Percentiles rank a stretch among this genome's conserved stretches.
Evolutionary conservation across 2,329 filamentous ascomycete genomes (phyloP).

Genomic region (Monilinia vaccinii-corymbosi): DNA sequence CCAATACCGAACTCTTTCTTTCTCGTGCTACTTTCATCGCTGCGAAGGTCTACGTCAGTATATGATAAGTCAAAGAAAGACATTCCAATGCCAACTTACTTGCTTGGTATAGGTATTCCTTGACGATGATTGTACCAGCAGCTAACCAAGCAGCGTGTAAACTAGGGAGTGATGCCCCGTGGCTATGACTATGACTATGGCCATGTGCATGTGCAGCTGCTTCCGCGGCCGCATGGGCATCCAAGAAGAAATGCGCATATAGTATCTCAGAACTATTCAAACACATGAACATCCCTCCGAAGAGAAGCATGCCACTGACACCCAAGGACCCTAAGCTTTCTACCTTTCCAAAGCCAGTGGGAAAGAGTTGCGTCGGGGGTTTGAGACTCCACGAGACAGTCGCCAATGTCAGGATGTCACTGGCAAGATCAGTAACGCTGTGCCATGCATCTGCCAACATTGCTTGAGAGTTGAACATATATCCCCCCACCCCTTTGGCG

Average conservation of each 20-base stretch:
- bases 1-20: conserved; percentile 89
- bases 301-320: conserved; percentile 82
- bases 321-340: conserved; percentile 90
- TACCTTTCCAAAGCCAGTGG: conserved; percentile 92
- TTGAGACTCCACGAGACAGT: conserved; percentile 92
- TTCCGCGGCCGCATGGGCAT: conserved; percentile 45
- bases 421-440: conserved; percentile 88
- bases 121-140: conserved; percentile 78
- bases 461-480: conserved; percentile 88
- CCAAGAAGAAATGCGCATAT: conserved; percentile 64
- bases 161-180: conserved; percentile 61
- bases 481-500: conserved; percentile 85
- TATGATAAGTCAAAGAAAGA: not conserved
- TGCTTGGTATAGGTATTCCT: conserved; percentile 94
- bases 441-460: conserved; percentile 93
- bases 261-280: conserved; percentile 63
- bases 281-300: conserved; percentile 88
- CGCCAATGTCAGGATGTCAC: conserved; percentile 85
- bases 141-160: conserved; percentile 94
- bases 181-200: conserved; percentile 58
- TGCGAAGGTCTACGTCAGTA: conserved; percentile 33
- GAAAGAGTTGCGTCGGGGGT: conserved; percentile 74
- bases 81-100: conserved; percentile 52
- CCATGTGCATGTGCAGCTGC: conserved; percentile 47
- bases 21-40: conserved; percentile 93